Conservation (phyloP, 2,329 filamentous ascomycete species). For the Juglanconis juglandina region DNA sequence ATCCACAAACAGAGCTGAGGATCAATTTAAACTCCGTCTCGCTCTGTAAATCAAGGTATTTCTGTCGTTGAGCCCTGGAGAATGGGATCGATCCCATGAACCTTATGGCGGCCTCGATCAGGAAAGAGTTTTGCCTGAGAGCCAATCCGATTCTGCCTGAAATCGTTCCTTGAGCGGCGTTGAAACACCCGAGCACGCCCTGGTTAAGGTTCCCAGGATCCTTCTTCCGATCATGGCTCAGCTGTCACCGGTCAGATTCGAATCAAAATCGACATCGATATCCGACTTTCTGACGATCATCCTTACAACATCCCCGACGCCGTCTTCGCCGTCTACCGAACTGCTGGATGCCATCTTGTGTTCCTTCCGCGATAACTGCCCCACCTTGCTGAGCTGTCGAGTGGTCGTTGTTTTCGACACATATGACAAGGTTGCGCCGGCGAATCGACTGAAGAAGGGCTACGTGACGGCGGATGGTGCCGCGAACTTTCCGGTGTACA, state of each 20-base stretch:
- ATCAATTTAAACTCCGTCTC: not conserved
- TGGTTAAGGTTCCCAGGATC: not conserved
- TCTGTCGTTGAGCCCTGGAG: not conserved
- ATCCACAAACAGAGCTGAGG: too few species aligned
- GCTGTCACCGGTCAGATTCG: not conserved
- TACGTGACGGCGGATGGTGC: slow-evolving; percentile 46
- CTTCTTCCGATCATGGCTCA: not conserved
- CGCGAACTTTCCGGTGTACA: slow-evolving; percentile 40
- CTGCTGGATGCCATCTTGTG: slow-evolving; percentile 44
- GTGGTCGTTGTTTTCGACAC: slow-evolving; percentile 52
- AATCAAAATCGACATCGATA: not conserved
- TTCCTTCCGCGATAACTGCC: slow-evolving; percentile 44
- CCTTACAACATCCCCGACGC: slow-evolving; percentile 54
- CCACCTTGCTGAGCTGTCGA: slow-evolving; percentile 36
- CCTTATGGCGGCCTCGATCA: slow-evolving; percentile 6
- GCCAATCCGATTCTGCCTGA: slow-evolving; percentile 10
- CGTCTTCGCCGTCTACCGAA: slow-evolving; percentile 50
- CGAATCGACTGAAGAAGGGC: slow-evolving; percentile 51
- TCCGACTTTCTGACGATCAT: slow-evolving; percentile 38
- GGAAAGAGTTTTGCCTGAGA: not conserved
- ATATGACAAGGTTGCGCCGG: slow-evolving; percentile 43
- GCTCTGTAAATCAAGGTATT: not conserved
- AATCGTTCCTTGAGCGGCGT: not conserved
- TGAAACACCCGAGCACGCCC: not conserved
- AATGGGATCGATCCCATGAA: not conserved